Evolutionary conservation across 176 grass and related monocot species (phyloP), one percentile per base, ranked within the genome.

Genomic region (Elaeis guineensis): DNA sequence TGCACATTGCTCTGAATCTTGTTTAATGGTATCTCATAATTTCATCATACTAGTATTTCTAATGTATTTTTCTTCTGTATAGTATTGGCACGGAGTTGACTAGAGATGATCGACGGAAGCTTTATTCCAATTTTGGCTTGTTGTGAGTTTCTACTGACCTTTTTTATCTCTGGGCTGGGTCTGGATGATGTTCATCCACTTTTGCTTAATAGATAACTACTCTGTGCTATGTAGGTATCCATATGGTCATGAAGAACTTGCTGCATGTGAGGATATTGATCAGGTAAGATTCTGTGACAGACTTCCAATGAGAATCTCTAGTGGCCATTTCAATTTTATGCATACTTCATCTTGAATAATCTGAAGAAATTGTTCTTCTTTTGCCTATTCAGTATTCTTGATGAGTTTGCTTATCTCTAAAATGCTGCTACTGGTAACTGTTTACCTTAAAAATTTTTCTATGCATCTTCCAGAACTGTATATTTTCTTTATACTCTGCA

Each of bases 191-290:
- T 9, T 81, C 19, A 35, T 7, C 32, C 32, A 19, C 69, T 61
- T 59, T 76, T 19, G 15, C 53, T 6, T 82, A 22, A 68, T 60
- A 35, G 52, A 29, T 5, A 29, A 20, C 32, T 11, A n/a, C 21
- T 67, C 50, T 18, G 57, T 50, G 21, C 23, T 19, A 21, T 22
- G 52, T 50, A 98, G 93, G 77, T 89, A 77, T 68, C 93, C 93
- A 16, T 92, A 98, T 77, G 93, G 93, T 71, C 93, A 98, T 57
- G 93, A 98, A 86, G 93, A 98, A 78, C 77, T 98, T 71, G 88
- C 84, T 79, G 26, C 92, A 51, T 89, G 93, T 67, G 93, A 98
- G 81, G 93, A 98, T 60, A 76, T 92, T 81, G 93, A 98, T 64
- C 93, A 98, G 88, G 93, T 89, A 54, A 67, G 53, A 72, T 55